Evolutionary conservation across 441 rosid genomes (phyloP), one percentile per base, ranked within the genome.

Genomic region (Adansonia gregorii): DNA sequence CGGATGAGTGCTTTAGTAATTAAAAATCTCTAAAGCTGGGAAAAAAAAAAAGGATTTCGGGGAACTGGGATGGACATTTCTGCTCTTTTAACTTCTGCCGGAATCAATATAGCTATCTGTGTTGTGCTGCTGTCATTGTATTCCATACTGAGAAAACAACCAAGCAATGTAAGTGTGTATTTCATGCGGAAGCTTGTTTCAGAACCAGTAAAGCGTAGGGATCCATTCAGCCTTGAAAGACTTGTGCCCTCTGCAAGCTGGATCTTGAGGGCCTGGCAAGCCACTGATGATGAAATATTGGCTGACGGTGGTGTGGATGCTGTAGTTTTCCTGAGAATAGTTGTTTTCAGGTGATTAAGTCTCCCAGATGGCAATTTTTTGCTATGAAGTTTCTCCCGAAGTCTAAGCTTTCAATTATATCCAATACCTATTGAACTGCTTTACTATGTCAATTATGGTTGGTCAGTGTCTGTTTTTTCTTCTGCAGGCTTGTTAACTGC

Each of bases 241-340:
- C 94, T 93, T 78, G 96, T 87, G 3, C 99, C 99, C 0, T 93
- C 98, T 64, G 95, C 99, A 0, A 88, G 99, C 80, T 97, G 99
- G 99, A 72, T 94, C 2, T 43, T 91, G 12, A 94, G 88, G 87
- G 97, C 98, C 27, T 97, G 98, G 98, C 90, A 86, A 78, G 87
- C 95, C 48, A 85, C 93, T 45, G 97, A 97, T 78, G 90, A 90
- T 0, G 98, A 97, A 78, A 79, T 97, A 69, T 81, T 97, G 82
- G 86, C 88, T 56, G 27, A 82, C 66, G 95, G 88, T 67, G 98
- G 99, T 67, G 74, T 97, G 46, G 99, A 97, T 84, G 95, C 97
- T 27, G 88, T 93, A 49, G 99, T 90, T 78, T 92, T 96, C 79
- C 82, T 91, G 83, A 88, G 97, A 81, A 81, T 90, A 78, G 83